These are phyloP conservation scores for Paecilomyces niveus DNA, from an alignment of 2,329 filamentous ascomycete genomes.

Conservation along the genomic window DNA sequence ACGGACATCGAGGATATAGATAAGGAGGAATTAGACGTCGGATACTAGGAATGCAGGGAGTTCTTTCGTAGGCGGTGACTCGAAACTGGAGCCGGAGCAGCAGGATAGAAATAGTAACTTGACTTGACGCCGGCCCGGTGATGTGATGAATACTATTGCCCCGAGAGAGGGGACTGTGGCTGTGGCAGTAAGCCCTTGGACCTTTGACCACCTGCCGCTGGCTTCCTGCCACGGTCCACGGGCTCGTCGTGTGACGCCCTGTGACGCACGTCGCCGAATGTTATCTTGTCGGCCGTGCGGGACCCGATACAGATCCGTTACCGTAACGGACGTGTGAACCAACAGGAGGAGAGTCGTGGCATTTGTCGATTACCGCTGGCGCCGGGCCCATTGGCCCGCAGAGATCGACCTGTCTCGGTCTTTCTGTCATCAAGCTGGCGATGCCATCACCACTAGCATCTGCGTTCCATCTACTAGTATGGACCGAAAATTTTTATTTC, in stretches of 20 bases:
- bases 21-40: not conserved
- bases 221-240: conserved; percentile 28
- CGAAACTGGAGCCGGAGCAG: not conserved
- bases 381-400: not conserved
- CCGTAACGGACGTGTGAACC: not conserved
- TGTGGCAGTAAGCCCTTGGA: not conserved
- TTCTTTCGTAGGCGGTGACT: not conserved
- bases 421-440: not conserved
- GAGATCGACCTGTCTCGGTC: not conserved
- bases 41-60: not conserved
- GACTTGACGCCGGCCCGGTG: not conserved
- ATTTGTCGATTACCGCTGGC: not conserved
- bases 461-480: not conserved
- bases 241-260: conserved; percentile 26
- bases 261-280: conserved; percentile 17
- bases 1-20: not conserved
- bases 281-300: conserved; percentile 2
- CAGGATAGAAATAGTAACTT: not conserved
- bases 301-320: conserved; percentile 17
- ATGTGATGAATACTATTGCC: not conserved
- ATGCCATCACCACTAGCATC: not conserved
- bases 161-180: not conserved
- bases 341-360: conserved; percentile 12
- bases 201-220: not conserved
- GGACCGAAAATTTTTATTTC: not conserved